phyloP scores from a whole-genome alignment of 75 land plant species.

The Isoetes taiwanensis region DNA sequence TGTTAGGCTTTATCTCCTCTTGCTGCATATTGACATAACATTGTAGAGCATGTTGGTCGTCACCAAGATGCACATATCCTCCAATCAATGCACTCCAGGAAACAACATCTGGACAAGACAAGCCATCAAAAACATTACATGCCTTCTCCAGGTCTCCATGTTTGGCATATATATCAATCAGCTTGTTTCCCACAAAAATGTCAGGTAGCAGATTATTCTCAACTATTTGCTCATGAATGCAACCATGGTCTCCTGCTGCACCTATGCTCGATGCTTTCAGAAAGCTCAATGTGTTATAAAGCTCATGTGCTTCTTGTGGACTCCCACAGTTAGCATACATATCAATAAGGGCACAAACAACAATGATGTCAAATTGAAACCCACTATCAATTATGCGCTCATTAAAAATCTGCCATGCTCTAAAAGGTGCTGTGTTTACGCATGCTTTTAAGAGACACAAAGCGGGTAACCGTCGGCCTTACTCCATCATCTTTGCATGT shows the following conservation, averaged over 20 bases:
- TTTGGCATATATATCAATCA: conserved; percentile 53
- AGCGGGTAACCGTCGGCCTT: conserved; percentile 23
- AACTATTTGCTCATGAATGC: conserved; percentile 31
- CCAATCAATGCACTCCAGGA: conserved; percentile 51
- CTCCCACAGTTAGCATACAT: no score
- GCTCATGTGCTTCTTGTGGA: no score
- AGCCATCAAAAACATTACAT: conserved; percentile 24
- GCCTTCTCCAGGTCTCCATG: conserved; percentile 43
- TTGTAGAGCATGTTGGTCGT: conserved; percentile 20
- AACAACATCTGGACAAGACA: conserved; percentile 22
- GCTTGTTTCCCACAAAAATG: conserved; percentile 22
- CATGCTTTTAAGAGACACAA: conserved; percentile 32
- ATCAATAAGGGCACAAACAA: no score
- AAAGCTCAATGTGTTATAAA: no score
- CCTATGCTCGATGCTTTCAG: no score
- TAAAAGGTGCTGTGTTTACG: conserved; percentile 27
- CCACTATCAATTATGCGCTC: no score
- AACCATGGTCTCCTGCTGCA: conserved; percentile 19
- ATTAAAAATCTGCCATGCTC: no score
- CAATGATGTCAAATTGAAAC: no score
- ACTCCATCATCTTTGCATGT: conserved; percentile 27
- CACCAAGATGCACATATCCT: conserved; percentile 27
- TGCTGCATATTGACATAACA: conserved; percentile 27
- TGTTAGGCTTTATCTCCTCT: conserved; percentile 23
- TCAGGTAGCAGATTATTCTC: conserved; percentile 21